Conservation (phyloP, 2,329 filamentous ascomycete species). For the Aschersonia sp. region DNA sequence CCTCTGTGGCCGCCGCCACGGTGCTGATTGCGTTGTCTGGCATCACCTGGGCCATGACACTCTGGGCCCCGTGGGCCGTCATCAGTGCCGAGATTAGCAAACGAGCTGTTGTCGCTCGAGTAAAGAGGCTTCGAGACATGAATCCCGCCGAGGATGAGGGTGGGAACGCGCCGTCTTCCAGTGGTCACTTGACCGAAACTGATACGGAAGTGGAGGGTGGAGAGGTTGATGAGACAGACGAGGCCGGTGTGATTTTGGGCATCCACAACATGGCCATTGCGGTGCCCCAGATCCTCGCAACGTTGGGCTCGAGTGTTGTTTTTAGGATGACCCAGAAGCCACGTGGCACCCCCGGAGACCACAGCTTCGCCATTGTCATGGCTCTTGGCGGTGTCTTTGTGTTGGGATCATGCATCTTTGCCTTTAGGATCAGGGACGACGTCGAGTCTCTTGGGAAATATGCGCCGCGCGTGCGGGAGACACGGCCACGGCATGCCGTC, state of each 20-base stretch:
- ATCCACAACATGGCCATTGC: slow-evolving; percentile 95
- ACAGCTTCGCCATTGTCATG: slow-evolving; percentile 76
- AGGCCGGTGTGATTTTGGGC: slow-evolving; percentile 80
- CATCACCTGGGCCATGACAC: slow-evolving; percentile 80
- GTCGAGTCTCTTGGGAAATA: slow-evolving; percentile 21
- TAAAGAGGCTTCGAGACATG: slow-evolving; percentile 14
- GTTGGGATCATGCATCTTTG: slow-evolving; percentile 61
- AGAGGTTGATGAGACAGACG: slow-evolving; percentile 46
- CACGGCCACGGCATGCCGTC: too few relatives aligned
- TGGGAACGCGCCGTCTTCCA: slow-evolving; percentile 1
- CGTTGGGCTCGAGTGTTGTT: slow-evolving; percentile 67
- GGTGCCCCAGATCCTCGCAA: slow-evolving; percentile 82
- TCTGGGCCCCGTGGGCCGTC: slow-evolving; percentile 92
- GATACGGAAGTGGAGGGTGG: slow-evolving; percentile 19
- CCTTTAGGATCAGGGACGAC: slow-evolving; percentile 52
- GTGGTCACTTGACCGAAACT: slow-evolving; percentile 5
- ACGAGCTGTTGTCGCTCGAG: slow-evolving; percentile 48
- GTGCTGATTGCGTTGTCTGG: slow-evolving; percentile 69
- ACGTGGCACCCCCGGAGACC: slow-evolving; percentile 68
- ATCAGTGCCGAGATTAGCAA: slow-evolving; percentile 86
- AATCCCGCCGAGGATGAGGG: slow-evolving; percentile 4
- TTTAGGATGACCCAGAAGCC: slow-evolving; percentile 83
- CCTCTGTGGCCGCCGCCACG: slow-evolving; percentile 56
- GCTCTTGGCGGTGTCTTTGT: slow-evolving; percentile 72
- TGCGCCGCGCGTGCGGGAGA: slow-evolving; percentile 2